A percentile compares a stretch with the other conserved stretches of the same genome.
Evolutionary conservation across 345 rosid species (phyloP).

Genomic region (Euphorbia peplus): DNA sequence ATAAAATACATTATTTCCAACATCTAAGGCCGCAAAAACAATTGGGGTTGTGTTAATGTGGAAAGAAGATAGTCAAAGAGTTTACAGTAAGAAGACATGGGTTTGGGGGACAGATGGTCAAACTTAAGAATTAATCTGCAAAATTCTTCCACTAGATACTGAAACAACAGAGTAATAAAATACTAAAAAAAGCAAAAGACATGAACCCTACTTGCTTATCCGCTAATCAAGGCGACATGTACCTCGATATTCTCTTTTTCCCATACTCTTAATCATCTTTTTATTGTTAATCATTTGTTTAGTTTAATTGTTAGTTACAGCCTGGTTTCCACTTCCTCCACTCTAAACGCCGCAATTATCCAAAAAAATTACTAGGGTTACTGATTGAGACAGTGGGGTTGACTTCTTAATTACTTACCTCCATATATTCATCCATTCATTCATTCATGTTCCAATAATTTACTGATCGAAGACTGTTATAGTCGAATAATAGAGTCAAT

Average conservation of each 20-base stretch:
- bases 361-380: too few species aligned
- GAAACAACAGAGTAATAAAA: not conserved
- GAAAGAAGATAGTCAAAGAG: constrained; percentile 23
- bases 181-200: constrained; percentile 16
- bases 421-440: too few species aligned
- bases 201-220: constrained; percentile 21
- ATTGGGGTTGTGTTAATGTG: not conserved
- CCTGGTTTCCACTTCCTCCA: constrained; percentile 31
- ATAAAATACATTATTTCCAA: too few species aligned
- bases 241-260: constrained; percentile 29
- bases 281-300: too few species aligned
- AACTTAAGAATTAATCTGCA: constrained; percentile 21
- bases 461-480: too few species aligned
- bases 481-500: too few species aligned
- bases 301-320: not conserved
- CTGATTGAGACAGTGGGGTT: too few species aligned
- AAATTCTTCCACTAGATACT: constrained; percentile 15
- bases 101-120: constrained; percentile 35
- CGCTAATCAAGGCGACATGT: constrained; percentile 53
- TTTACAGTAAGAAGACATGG: not conserved
- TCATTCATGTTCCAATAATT: too few species aligned
- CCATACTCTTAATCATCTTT: not conserved
- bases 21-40: too few species aligned
- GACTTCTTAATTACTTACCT: too few species aligned
- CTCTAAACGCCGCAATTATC: constrained; percentile 12